Base-by-base conservation (phyloP, 768 basidiomycete genomes). In the Candolleomyces eurysporus region DNA sequence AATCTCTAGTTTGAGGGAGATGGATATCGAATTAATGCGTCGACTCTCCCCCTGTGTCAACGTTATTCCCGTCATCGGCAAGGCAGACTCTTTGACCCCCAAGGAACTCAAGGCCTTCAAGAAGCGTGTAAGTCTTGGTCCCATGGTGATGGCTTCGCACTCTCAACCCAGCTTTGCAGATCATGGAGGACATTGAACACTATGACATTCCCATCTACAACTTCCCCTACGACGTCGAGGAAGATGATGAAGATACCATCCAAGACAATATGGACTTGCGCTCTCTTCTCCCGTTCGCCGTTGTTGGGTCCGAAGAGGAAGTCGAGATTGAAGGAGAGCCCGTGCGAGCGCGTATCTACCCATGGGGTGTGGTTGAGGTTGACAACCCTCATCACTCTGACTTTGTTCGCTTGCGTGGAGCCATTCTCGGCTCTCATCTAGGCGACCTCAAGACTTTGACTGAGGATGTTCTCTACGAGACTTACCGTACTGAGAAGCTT, bases 1-100 rank as follows among this genome's bases (percentile, higher is more conserved):
- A 54, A 56, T 21, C 59, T 51, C 19, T 63, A 89, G 87, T 9
- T 78, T 96, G 61, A 81, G 92, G 59, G 94, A 96, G 75, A 91
- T 96, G 81, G 94, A 96, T 72, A 92, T 96, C 61, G 92, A 92
- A 74, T 82, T 95, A 60, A 96, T 96, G 94, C 84, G 88, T 65
- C 86, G 91, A 58, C 84, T 95, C 52, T 91, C 93, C 10, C 91
- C 91, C 31, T 88, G 92, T 58, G 93, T 94, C 74, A 96, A 96
- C 72, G 93, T 96, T 68, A 96, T 96, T 67, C 94, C 94, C 30
- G 91, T 94, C 67, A 86, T 89, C 67, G 94, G 94, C 63, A 92
- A 93, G 71, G 85, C 91, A 0, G 94, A 96, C 72, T 86, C 91
- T n/a, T 76, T 96, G 65, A 94, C 93, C 7, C 85, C 88, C 3